phyloP scores from a whole-genome alignment of 371 early-diverging fungal genomes.

The Haplosporangium sp. region DNA sequence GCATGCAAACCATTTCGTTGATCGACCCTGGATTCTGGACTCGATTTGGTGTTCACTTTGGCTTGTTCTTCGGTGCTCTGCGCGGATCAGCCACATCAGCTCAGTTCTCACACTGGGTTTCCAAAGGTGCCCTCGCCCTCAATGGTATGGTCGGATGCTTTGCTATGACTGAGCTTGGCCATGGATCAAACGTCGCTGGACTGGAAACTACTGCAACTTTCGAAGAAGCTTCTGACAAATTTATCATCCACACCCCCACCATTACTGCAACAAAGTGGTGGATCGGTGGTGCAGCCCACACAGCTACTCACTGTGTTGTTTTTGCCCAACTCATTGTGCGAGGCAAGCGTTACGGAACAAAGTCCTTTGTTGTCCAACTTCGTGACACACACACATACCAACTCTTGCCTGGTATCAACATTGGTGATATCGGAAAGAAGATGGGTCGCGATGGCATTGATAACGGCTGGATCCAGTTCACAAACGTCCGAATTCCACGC shows the following conservation, averaged over 20 bases:
- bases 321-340: conserved; percentile 85
- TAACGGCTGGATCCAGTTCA: conserved; percentile 89
- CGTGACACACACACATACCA: conserved; percentile 69
- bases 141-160: conserved; percentile 89
- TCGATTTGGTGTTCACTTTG: conserved; percentile 94
- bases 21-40: conserved; percentile 94
- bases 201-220: conserved; percentile 95
- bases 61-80: conserved; percentile 91
- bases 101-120: conserved; percentile 90
- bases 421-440: conserved; percentile 81
- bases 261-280: conserved; percentile 97
- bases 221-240: conserved; percentile 85
- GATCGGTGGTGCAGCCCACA: conserved; percentile 95
- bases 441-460: conserved; percentile 89
- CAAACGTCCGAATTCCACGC: conserved; percentile 83
- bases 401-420: conserved; percentile 71
- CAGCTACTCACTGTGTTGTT: conserved; percentile 86
- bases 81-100: conserved; percentile 89
- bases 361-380: conserved; percentile 80
- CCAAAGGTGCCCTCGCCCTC: conserved; percentile 86
- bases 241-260: conserved; percentile 90
- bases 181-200: conserved; percentile 93
- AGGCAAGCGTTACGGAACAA: conserved; percentile 82
- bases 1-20: conserved; percentile 86
- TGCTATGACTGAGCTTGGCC: conserved; percentile 93